Conservation (phyloP, 2,329 filamentous ascomycete species). For the Plectosphaerella cucumerina region DNA sequence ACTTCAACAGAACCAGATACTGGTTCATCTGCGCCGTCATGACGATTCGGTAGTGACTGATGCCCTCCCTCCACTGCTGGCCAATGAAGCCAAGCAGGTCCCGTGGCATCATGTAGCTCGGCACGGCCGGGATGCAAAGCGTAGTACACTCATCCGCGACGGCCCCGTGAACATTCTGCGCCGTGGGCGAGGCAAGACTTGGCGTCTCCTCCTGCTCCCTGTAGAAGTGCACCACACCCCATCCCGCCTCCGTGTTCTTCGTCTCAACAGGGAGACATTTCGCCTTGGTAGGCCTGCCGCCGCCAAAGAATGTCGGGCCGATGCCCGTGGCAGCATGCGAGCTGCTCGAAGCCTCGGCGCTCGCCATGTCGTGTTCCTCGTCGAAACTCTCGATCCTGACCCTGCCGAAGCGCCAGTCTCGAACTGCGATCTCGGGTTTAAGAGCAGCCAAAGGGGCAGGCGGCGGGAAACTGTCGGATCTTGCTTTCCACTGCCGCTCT, state of each 20-base stretch:
- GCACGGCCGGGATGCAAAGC: constrained; percentile 89
- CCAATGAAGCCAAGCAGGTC: constrained; percentile 92
- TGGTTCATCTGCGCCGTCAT: constrained; percentile 84
- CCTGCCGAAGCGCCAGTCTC: constrained; percentile 79
- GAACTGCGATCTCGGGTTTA: constrained; percentile 42
- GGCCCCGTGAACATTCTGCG: constrained; percentile 20
- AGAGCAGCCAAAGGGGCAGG: constrained; percentile 40
- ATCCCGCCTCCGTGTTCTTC: constrained; percentile 74
- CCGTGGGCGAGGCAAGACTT: constrained; percentile 35
- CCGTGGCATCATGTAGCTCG: constrained; percentile 85
- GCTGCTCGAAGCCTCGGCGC: constrained; percentile 32
- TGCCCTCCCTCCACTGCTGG: constrained; percentile 76
- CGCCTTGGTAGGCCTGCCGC: constrained; percentile 78
- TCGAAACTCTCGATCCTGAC: constrained; percentile 80
- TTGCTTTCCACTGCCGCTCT: constrained; percentile 35
- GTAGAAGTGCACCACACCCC: constrained; percentile 93
- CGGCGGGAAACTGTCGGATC: constrained; percentile 35
- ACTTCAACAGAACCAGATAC: constrained; percentile 96
- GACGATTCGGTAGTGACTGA: constrained; percentile 93
- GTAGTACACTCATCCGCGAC: constrained; percentile 71
- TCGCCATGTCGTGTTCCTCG: constrained; percentile 27
- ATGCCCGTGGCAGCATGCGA: constrained; percentile 47
- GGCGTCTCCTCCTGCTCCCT: constrained; percentile 75
- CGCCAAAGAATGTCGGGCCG: constrained; percentile 50
- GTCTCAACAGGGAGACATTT: constrained; percentile 68